A percentile compares a stretch with the other conserved stretches of the same genome.
phyloP scores from a whole-genome alignment of 2,329 filamentous ascomycete species.

The Penicillium nordicum region DNA sequence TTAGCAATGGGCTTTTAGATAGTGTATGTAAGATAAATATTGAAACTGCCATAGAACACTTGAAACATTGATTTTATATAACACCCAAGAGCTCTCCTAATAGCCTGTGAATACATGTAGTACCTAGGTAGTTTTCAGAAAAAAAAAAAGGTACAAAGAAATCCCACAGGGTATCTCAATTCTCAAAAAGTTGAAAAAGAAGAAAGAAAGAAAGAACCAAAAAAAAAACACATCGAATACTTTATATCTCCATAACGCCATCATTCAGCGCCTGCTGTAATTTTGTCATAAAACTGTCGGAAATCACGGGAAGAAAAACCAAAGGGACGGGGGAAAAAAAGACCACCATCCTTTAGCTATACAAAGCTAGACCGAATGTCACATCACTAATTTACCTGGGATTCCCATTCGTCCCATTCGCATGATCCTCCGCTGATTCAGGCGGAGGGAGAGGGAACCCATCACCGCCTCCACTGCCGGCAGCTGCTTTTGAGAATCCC shows the following conservation, averaged over 20 bases:
- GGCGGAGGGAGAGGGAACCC: slow-evolving; percentile 40
- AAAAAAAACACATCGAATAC: too few relatives aligned
- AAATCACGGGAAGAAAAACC: background rate
- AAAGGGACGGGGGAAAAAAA: background rate
- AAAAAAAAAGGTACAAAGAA: background rate
- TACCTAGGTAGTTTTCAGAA: background rate
- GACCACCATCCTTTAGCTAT: slow-evolving; percentile 15
- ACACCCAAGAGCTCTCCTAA: background rate
- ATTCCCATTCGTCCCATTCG: slow-evolving; percentile 6
- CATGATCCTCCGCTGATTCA: slow-evolving; percentile 26
- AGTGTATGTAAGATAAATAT: background rate
- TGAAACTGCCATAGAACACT: too few relatives aligned
- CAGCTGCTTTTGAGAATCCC: slow-evolving; percentile 67
- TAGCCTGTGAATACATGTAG: background rate
- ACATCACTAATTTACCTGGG: slow-evolving; percentile 3
- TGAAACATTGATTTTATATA: background rate
- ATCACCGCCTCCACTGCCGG: slow-evolving; percentile 41
- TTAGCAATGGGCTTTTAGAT: background rate
- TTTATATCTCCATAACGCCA: slow-evolving; percentile 19
- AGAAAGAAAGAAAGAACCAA: background rate
- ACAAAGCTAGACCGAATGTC: slow-evolving; percentile 12
- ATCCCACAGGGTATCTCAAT: slow-evolving; percentile 24
- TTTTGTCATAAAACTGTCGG: slow-evolving; percentile 14
- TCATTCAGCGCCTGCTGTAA: slow-evolving; percentile 21
- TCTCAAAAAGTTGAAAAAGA: slow-evolving; percentile 9